Base-by-base conservation (phyloP, 2,329 filamentous ascomycete species). In the Botrytis aclada region DNA sequence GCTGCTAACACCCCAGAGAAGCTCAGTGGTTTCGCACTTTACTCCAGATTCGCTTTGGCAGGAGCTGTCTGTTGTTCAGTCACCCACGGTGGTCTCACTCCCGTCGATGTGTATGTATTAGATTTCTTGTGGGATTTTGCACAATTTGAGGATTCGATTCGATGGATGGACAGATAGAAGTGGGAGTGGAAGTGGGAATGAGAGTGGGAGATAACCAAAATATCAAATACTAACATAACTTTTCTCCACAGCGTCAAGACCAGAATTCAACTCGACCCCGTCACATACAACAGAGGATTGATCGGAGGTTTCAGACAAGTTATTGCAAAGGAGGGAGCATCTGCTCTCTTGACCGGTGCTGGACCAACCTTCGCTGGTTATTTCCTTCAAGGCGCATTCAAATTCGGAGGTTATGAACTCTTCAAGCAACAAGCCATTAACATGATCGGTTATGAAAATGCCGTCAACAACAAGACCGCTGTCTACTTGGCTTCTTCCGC, bases 31-130 rank as follows among this genome's bases (percentile, higher is more conserved):
- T 65, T 94, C 78, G 86, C 84, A 74, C 93, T 99, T 80, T 98
- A 98, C 91, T 93, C 93, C 81, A 90, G 94, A 85, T 98, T 98
- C 87, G 95, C 96, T 86, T 92, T 99, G 81, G 95, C 96, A 81
- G 96, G 96, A 86, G 96, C 96, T 81, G 87, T 98, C 88, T 98
- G 96, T 91, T 99, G 96, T 86, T 96, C 95, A 80, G 87, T 98
- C 86, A 99, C 96, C 83, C 96, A 99, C 90, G 96, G 95, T 85
- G 92, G 89, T 82, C 91, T 98, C 81, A 99, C 96, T 80, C 96
- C 96, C 82, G 94, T 99, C 85, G 96, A 99, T 93, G 96, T 99
- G 95, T 98, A 96, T 85, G 95, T 93, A 73, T 62, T 58, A 22
- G 22, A 32, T 70, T 70, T 63, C 43, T 29, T 14, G 18, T 32